These are phyloP conservation scores for Spathaspora girioi DNA, from an alignment of 805 yeast genomes.

Conservation along the genomic window DNA sequence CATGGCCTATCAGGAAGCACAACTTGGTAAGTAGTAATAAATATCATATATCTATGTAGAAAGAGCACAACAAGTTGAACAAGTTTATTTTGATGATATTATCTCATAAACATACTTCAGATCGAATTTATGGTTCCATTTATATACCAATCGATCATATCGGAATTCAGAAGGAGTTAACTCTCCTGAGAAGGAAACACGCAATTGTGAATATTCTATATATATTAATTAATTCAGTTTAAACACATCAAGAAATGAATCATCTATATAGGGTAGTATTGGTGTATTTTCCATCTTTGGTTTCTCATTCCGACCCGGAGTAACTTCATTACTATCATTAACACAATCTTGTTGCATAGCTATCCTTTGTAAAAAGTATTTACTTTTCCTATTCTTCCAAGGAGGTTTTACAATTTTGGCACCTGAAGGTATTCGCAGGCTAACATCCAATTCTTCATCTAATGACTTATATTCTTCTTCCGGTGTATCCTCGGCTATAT, in stretches of 20 bases:
- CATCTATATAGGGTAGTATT: background rate
- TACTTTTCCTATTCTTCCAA: constrained; percentile 5
- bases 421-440: background rate
- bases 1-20: too few relatives aligned
- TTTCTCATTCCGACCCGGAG: background rate
- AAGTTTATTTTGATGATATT: too few relatives aligned
- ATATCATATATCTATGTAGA: too few relatives aligned
- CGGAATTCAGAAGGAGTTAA: too few relatives aligned
- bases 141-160: too few relatives aligned
- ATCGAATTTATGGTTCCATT: too few relatives aligned
- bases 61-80: too few relatives aligned
- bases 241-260: background rate
- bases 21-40: too few relatives aligned
- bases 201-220: too few relatives aligned
- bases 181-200: too few relatives aligned
- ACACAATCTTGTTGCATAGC: constrained; percentile 40
- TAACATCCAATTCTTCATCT: constrained; percentile 1
- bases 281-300: background rate
- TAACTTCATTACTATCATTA: constrained; percentile 7
- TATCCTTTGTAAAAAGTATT: constrained; percentile 23
- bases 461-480: background rate
- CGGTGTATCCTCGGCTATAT: constrained; percentile 11
- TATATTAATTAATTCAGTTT: background rate
- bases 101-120: too few relatives aligned
- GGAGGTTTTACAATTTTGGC: background rate